Percentiles rank a stretch among this genome's conserved stretches.
phyloP scores from a whole-genome alignment of 495 filamentous ascomycete species.

The Sordaria brevicollis region DNA sequence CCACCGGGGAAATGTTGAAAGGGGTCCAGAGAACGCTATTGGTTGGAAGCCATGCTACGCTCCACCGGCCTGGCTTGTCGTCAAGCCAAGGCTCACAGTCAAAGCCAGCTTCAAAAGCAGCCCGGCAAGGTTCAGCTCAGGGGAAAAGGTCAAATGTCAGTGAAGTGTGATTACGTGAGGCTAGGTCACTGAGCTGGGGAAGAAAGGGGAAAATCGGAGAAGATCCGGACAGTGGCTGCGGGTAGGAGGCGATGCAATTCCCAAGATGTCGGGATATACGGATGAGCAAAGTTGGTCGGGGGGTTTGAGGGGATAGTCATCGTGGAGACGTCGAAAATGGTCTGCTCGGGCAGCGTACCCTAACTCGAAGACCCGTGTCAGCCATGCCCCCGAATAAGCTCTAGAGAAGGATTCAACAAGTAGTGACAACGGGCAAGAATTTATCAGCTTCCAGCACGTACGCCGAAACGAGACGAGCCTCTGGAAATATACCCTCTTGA shows the following conservation, averaged over 20 bases:
- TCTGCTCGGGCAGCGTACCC: not conserved
- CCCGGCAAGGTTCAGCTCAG: not conserved
- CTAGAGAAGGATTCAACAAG: not conserved
- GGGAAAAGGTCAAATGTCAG: not conserved
- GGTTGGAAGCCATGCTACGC: not conserved
- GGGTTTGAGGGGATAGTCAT: not conserved
- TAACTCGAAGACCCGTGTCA: not conserved
- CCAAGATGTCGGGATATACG: not conserved
- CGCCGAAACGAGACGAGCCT: not conserved
- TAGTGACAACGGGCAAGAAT: not conserved
- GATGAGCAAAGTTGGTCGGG: not conserved
- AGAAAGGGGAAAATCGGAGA: not conserved
- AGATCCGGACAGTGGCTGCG: not conserved
- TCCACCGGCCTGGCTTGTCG: not conserved
- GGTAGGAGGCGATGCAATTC: not conserved
- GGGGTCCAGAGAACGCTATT: not conserved
- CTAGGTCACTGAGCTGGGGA: not conserved
- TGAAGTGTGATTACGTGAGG: not conserved
- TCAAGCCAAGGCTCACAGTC: not conserved
- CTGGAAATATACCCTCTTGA: not conserved
- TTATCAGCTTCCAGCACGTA: not conserved
- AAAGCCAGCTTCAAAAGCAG: not conserved
- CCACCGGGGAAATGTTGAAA: not conserved
- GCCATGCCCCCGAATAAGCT: not conserved
- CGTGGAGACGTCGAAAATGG: not conserved